Conservation (phyloP, 1,139 yeast genomes). For the Arxiozyma slooffiae region DNA sequence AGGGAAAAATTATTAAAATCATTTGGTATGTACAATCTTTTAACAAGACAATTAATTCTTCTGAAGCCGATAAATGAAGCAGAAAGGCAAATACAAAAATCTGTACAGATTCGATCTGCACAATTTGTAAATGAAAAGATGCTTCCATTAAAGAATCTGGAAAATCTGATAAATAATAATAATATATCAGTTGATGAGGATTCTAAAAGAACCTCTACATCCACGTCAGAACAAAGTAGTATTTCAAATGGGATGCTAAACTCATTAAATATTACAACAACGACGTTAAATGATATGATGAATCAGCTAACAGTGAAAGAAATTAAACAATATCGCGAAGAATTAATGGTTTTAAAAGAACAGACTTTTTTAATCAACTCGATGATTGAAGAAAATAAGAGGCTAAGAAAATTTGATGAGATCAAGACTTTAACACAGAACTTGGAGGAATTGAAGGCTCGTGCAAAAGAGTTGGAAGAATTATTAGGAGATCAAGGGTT, state of each 20-base stretch:
- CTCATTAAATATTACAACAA: neutral
- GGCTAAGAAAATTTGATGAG: conserved; percentile 70
- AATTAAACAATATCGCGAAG: too few species aligned
- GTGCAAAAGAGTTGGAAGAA: too few species aligned
- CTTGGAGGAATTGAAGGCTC: conserved; percentile 50
- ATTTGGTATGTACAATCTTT: conserved; percentile 38
- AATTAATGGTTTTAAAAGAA: conserved; percentile 78
- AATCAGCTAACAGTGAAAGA: too few species aligned
- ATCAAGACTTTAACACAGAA: conserved; percentile 51
- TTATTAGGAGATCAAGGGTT: conserved; percentile 63
- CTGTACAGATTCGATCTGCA: conserved; percentile 40
- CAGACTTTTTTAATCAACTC: conserved; percentile 63
- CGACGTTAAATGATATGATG: neutral
- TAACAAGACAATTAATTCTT: conserved; percentile 35
- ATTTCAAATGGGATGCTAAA: neutral
- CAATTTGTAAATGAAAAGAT: conserved; percentile 45
- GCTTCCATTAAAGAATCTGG: conserved; percentile 46
- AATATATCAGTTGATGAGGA: neutral
- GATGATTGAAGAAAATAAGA: conserved; percentile 54
- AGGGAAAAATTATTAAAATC: conserved; percentile 37
- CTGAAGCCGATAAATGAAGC: conserved; percentile 29
- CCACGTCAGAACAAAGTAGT: neutral
- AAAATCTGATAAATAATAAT: conserved; percentile 15
- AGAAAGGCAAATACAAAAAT: conserved; percentile 37
- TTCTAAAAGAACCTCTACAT: neutral